Conservation (phyloP, 2,329 filamentous ascomycete species). For the Pseudophaeomoniella oleicola region DNA sequence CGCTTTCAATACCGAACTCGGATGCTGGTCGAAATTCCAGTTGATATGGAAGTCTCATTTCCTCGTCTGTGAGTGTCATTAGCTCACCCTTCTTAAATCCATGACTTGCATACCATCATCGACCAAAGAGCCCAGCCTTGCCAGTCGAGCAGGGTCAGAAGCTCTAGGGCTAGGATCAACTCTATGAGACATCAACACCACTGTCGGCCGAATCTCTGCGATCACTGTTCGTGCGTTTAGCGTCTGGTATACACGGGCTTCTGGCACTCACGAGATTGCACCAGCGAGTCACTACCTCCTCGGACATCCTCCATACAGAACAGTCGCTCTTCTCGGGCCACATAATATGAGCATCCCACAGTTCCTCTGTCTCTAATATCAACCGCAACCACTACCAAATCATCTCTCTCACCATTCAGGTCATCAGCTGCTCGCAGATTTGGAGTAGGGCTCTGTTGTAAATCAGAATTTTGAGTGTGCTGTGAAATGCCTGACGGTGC, state of each 20-base stretch:
- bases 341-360: conserved; percentile 75
- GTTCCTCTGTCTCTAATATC: conserved; percentile 56
- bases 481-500: too few relatives aligned
- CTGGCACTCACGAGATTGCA: conserved; percentile 38
- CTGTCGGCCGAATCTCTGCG: conserved; percentile 45
- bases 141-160: conserved; percentile 26
- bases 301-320: conserved; percentile 65
- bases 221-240: conserved; percentile 34
- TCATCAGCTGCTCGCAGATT: conserved; percentile 9
- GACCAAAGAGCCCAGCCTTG: conserved; percentile 15
- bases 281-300: conserved; percentile 50
- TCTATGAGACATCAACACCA: conserved; percentile 42
- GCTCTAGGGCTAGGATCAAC: conserved; percentile 30
- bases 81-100: conserved; percentile 1
- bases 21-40: conserved; percentile 54
- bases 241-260: background rate
- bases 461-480: too few relatives aligned
- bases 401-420: conserved; percentile 35
- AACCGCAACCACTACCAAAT: conserved; percentile 67
- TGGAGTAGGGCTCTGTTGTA: too few relatives aligned
- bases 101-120: conserved; percentile 15
- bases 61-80: conserved; percentile 23
- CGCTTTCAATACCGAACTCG: conserved; percentile 57
- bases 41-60: conserved; percentile 41
- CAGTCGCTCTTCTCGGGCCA: conserved; percentile 53